Evolutionary conservation across 345 rosid genomes (phyloP).

Genomic region (Eucalyptus urophylla): DNA sequence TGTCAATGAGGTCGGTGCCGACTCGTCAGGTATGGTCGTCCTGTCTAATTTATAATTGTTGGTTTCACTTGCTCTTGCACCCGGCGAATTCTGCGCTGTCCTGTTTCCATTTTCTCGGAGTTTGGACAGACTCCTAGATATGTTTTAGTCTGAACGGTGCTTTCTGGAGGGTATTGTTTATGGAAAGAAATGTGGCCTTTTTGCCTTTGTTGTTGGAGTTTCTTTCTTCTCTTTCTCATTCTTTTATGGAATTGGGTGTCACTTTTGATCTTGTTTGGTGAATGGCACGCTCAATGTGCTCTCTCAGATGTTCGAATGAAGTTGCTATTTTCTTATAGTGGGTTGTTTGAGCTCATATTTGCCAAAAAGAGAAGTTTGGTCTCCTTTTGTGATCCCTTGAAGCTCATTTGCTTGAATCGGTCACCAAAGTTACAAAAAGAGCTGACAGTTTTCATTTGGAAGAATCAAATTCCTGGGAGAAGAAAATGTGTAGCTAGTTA

Average conservation of each 20-base stretch:
- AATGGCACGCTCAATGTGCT: background rate
- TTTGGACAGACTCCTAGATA: background rate
- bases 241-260: background rate
- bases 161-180: background rate
- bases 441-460: background rate
- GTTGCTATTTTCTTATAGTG: background rate
- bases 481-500: background rate
- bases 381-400: background rate
- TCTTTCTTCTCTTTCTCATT: background rate
- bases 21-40: slow-evolving; percentile 21
- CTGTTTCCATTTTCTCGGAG: background rate
- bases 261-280: background rate
- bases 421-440: background rate
- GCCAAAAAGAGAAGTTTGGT: background rate
- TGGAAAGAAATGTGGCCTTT: background rate
- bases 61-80: background rate
- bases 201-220: background rate
- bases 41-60: background rate
- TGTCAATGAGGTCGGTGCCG: slow-evolving; percentile 21
- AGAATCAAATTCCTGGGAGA: background rate
- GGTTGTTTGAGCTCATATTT: background rate
- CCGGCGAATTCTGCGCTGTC: background rate
- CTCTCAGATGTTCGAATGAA: background rate
- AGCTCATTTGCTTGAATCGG: background rate
- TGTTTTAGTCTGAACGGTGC: background rate